These are phyloP conservation scores for Brassica carinata DNA, from an alignment of 345 rosid genomes.

Conservation along the genomic window DNA sequence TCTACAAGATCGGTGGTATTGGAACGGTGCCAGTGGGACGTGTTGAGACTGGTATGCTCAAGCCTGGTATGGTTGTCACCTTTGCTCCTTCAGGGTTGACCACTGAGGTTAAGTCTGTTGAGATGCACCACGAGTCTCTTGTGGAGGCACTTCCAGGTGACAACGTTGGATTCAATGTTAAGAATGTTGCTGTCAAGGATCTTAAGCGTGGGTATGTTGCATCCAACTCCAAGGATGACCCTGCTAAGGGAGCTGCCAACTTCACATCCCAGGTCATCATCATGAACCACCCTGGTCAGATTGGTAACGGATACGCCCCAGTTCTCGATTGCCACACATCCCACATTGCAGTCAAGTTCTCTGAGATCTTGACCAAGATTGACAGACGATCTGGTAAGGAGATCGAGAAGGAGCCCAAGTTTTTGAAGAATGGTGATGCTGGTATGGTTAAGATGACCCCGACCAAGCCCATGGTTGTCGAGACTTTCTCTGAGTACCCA, in stretches of 20 bases:
- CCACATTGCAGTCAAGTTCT: conserved; percentile 20
- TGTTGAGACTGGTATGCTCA: conserved; percentile 14
- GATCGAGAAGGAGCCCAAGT: conserved; percentile 41
- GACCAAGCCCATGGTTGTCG: conserved; percentile 92
- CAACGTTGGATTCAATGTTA: conserved; percentile 4
- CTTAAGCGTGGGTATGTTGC: conserved; percentile 17
- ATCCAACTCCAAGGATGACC: conserved; percentile 17
- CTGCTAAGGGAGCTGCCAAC: conserved; percentile 15
- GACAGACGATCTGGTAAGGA: conserved; percentile 19
- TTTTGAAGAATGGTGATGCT: conserved; percentile 76
- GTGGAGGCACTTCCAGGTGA: conserved; percentile 13
- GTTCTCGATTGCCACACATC: conserved; percentile 15
- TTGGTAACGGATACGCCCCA: conserved; percentile 13
- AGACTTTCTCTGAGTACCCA: conserved; percentile 78
- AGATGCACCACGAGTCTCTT: conserved; percentile 23
- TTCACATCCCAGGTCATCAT: conserved; percentile 16
- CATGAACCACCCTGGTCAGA: conserved; percentile 20
- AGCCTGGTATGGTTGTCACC: conserved; percentile 15
- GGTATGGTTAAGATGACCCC: conserved; percentile 70
- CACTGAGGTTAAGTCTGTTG: conserved; percentile 13
- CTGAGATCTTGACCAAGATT: conserved; percentile 18
- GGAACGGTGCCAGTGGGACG: conserved; percentile 21
- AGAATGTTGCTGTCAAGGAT: conserved; percentile 18
- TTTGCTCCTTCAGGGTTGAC: conserved; percentile 13
- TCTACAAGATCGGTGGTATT: conserved; percentile 19